phyloP scores from a whole-genome alignment of 2,329 filamentous ascomycete species.

The Xylogone sp. region DNA sequence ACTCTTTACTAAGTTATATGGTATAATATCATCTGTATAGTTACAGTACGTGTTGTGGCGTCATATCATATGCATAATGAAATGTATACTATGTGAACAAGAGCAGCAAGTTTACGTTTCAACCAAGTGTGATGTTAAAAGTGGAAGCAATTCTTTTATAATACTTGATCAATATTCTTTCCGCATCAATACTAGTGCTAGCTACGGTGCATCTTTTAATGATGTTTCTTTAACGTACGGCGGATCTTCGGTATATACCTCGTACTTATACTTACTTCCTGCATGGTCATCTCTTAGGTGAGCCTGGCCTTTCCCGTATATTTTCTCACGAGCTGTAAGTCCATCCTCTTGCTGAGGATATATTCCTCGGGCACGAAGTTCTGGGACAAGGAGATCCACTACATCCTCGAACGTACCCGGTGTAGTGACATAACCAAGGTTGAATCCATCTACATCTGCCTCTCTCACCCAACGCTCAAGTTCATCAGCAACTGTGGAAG shows the following conservation, averaged over 20 bases:
- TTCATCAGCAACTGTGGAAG: conserved; percentile 56
- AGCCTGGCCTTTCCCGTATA: conserved; percentile 57
- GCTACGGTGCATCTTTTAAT: too few relatives aligned
- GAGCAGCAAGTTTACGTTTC: too few relatives aligned
- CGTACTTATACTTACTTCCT: conserved; percentile 58
- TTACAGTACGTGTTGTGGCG: too few relatives aligned
- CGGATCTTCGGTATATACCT: conserved; percentile 53
- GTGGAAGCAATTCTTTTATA: too few relatives aligned
- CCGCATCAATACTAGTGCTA: too few relatives aligned
- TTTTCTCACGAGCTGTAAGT: conserved; percentile 55
- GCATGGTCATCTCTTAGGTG: conserved; percentile 54
- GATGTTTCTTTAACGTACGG: conserved; percentile 24
- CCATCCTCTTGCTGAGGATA: conserved; percentile 34
- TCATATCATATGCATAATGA: too few relatives aligned
- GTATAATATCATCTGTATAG: too few relatives aligned
- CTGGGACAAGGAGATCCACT: conserved; percentile 60
- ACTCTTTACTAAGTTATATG: too few relatives aligned
- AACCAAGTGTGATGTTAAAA: too few relatives aligned
- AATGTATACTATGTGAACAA: too few relatives aligned
- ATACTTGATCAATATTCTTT: too few relatives aligned
- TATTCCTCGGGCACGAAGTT: conserved; percentile 55
- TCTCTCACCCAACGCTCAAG: conserved; percentile 65
- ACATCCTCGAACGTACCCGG: conserved; percentile 67
- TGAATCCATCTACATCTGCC: conserved; percentile 72
- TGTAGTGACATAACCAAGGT: conserved; percentile 64